Evolutionary conservation across 1,139 yeast genomes (phyloP), one percentile per base, ranked within the genome.

Genomic region (Sugiyamaella grinbergsii): DNA sequence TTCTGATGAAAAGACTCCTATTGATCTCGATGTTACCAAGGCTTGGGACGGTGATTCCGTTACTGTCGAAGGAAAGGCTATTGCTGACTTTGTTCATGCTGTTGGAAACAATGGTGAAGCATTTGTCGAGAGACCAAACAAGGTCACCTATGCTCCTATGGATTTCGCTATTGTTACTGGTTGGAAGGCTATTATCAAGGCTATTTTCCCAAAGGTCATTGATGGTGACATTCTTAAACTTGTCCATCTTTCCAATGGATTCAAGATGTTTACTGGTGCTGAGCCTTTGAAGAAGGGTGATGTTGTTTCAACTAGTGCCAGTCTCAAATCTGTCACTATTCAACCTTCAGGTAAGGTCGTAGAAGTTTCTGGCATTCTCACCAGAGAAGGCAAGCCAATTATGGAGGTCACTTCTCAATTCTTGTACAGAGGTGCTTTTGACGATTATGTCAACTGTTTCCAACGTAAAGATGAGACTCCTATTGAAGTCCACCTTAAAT

Each of bases 121-220:
- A 53, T 93, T 90, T 63, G 96, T 91, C 57, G 79, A 84, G 56
- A 83, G 96, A 76, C 81, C 88, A 49, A 95, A 95, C 61, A 85
- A 87, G 72, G 79, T 78, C 47, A 83, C 90, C 54, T 78, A 82
- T 63, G 98, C 98, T 49, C 99, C 99, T 65, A 93, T 93, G 98
- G 99, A 93, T 76, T 94, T 91, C 68, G 98, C 98, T 49, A 93
- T 93, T 71, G 98, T 94, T 54, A 81, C 91, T 64, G 98, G 98
- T 45, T 93, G 99, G 99, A 86, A 85, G 75, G 95, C 97, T 47
- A 91, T 94, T 67, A 91, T 93, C 75, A 89, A 86, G 75, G 93
- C 98, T 20, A 88, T 93, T 62, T 94, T 93, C 94, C 98, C 98
- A 52, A 82, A 82, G 71, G 82, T 84, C 58, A 95, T 94, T 63